Conservation (phyloP, 202 grass and related monocot species). For the Panicum virgatum region DNA sequence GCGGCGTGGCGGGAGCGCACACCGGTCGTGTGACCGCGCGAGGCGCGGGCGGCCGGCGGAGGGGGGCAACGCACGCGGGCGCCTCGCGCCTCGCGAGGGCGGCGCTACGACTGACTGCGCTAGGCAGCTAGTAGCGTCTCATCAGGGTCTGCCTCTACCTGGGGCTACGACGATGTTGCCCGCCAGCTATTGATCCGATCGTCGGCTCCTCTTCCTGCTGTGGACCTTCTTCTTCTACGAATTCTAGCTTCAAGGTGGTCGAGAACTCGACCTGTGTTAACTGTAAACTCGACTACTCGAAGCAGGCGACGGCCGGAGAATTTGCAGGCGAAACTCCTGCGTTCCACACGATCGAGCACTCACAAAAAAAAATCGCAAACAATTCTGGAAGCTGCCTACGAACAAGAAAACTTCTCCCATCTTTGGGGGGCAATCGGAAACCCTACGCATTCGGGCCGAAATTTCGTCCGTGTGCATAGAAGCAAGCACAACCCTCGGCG, state of each 20-base stretch:
- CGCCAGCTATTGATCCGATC: background rate
- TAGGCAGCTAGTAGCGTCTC: background rate
- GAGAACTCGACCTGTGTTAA: too few species aligned
- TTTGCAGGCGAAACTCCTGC: background rate
- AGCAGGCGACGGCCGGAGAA: background rate
- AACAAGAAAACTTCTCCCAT: background rate
- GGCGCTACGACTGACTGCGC: background rate
- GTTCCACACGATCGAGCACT: background rate
- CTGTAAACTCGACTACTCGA: background rate
- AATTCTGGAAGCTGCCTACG: background rate
- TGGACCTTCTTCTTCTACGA: background rate
- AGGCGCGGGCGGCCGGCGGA: background rate
- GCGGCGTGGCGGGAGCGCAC: background rate
- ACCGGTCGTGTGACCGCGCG: background rate
- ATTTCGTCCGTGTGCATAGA: conserved; percentile 11
- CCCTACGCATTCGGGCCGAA: background rate
- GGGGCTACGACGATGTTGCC: background rate
- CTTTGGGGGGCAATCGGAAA: background rate
- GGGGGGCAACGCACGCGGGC: background rate
- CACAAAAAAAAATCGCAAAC: background rate
- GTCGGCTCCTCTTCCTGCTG: background rate
- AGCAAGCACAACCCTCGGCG: background rate
- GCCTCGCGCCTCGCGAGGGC: background rate
- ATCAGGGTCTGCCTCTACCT: background rate
- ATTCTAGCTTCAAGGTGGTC: background rate